These are phyloP conservation scores for Psidium friedrichsthalianum DNA, from an alignment of 345 rosid species.

Conservation along the genomic window DNA sequence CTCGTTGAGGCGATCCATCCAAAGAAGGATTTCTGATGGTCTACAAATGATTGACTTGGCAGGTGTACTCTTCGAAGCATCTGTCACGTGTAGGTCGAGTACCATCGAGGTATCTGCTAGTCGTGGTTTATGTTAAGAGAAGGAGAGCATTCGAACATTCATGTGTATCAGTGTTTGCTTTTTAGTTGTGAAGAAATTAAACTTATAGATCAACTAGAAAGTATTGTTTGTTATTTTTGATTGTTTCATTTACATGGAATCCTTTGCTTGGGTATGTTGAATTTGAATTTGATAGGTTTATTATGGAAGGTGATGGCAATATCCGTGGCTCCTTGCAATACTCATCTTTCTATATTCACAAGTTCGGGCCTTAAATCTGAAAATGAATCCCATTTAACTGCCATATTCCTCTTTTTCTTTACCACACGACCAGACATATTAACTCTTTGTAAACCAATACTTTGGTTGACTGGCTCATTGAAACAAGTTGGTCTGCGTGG, in stretches of 20 bases:
- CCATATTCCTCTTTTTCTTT: not conserved
- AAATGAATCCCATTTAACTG: not conserved
- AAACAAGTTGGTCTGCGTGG: not conserved
- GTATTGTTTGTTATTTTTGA: not conserved
- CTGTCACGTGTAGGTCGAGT: not conserved
- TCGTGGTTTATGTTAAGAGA: not conserved
- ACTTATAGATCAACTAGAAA: not conserved
- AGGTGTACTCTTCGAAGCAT: not conserved
- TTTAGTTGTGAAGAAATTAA: not conserved
- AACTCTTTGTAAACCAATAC: not conserved
- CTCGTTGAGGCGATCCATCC: slow-evolving; percentile 27
- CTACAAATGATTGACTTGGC: not conserved
- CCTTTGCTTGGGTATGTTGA: not conserved
- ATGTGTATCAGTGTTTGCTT: not conserved
- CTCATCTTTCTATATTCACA: not conserved
- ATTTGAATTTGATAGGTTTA: not conserved
- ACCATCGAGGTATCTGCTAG: not conserved
- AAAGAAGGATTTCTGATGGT: slow-evolving; percentile 6
- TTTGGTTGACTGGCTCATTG: not conserved
- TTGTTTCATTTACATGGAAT: not conserved
- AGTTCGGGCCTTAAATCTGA: not conserved
- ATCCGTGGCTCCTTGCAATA: not conserved
- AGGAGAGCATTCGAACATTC: not conserved
- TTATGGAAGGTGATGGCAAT: not conserved
- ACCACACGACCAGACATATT: not conserved